Base-by-base conservation (phyloP, 441 rosid genomes). In the Flueggea neowawraea region DNA sequence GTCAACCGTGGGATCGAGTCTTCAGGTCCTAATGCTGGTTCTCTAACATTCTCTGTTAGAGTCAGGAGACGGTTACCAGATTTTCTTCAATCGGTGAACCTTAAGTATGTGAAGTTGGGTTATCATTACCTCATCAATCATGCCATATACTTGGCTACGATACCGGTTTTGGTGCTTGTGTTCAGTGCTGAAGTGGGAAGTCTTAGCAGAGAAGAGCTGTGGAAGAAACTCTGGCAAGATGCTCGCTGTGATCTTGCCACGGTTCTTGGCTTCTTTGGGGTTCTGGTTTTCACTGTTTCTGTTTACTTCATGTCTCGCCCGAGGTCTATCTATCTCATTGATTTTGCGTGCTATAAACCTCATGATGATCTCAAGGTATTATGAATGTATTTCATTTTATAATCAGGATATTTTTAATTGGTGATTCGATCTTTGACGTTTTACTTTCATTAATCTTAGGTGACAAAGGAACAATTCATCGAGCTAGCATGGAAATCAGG, bases 71-170 rank as follows among this genome's bases (percentile, higher is more conserved):
- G 96, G 65, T 72, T 93, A 14, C 98, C 98, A 0, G 97, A 93
- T 66, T 93, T 93, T 52, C 90, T 90, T n/a, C 96, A 93, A 50
- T 93, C 98, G 0, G 97, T 93, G 12, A 93, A 90, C 55, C 81
- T 93, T 49, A 90, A 93, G 78, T 93, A 93, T 44, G 98, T 93
- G 61, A 90, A 84, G 72, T 80, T 93, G 57, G 98, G 98, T 15
- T 90, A 90, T 67, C 98, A 84, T 64, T 88, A 92, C 71, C 82
- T 92, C 12, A 90, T 92, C 57, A 92, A 76, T 60, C 97, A 90
- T 60, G 97, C 89, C 64, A 82, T 92, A 6, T 92, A 92, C 69
- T 77, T 92, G 80, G 97, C 89, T 43, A 90, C 97, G 57, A 79
- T 93, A 52, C 97, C 97, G 2, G 74, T 88, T 64, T 66, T 93